Base-by-base conservation (phyloP, 371 early-diverging fungal genomes). In the Mortierella sp. region DNA sequence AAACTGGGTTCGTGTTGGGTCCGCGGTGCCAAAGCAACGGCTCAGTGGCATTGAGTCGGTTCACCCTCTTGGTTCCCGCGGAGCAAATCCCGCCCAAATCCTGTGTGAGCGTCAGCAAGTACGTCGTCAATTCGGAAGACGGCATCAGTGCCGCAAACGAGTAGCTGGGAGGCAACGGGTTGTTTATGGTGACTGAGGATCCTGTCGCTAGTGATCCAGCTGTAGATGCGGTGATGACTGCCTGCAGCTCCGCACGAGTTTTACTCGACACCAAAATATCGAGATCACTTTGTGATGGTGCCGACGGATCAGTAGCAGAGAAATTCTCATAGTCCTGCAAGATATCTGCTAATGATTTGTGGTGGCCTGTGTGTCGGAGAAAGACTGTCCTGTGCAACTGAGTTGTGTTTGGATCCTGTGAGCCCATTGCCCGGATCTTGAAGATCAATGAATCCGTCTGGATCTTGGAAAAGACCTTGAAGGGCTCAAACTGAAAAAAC, bases 401-500 rank as follows among this genome's bases (percentile, higher is more conserved):
- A 12, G 37, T 14, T 42, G 46, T 21, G 34, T 39, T 39, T 34
- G 24, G 19, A 14, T 8, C 3, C 39, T 15, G 24, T 12, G 26
- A 44, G 47, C 34, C 6, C 44, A n/a, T 1, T 6, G 28, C n/a
- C 34, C 67, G 67, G 2, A 88, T 55, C 28, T 82, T 82, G 63
- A 90, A 90, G 17, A 90, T 83, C 6, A 90, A 75, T 3, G 90
- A 88, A 50, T 90, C 89, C 0, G 90, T 90, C 52, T 90, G 90
- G 26, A 87, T 82, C 47, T 82, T 83, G 6, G 86, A 83, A 85
- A 87, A 90, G 2, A 90, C 84, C 63, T 90, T 90, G 63, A 82
- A 90, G 17, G 89, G 87, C 42, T 87, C 89, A 59, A 90, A 87
- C 65, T 87, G 87, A 34, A 82, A 88, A 39, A 88, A 79, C 57